These are phyloP conservation scores for Pleurotus tuoliensis DNA, from an alignment of 768 basidiomycete genomes.

Conservation along the genomic window DNA sequence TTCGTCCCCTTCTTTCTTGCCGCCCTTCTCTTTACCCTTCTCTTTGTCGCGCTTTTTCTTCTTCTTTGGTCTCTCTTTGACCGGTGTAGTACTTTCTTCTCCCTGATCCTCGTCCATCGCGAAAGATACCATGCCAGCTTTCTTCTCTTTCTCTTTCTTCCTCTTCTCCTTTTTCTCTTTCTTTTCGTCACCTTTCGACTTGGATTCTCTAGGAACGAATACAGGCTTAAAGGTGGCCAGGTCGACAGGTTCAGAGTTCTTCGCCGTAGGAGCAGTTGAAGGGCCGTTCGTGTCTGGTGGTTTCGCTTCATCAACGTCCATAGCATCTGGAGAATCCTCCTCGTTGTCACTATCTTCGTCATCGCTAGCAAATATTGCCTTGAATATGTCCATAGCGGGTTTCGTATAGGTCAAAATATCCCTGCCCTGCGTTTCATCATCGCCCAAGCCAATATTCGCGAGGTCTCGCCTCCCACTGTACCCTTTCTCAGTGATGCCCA, in stretches of 20 bases:
- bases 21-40: slow-evolving; percentile 19
- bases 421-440: slow-evolving; percentile 84
- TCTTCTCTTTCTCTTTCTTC: slow-evolving; percentile 41
- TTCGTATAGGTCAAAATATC: slow-evolving; percentile 87
- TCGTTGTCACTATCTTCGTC: slow-evolving; percentile 85
- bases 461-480: slow-evolving; percentile 43
- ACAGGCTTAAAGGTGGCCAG: slow-evolving; percentile 82
- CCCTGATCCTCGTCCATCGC: slow-evolving; percentile 59
- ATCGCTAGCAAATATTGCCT: slow-evolving; percentile 95
- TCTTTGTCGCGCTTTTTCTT: slow-evolving; percentile 42
- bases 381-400: slow-evolving; percentile 91
- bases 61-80: slow-evolving; percentile 38
- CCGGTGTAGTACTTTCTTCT: slow-evolving; percentile 27
- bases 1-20: slow-evolving; percentile 36
- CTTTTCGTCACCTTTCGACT: slow-evolving; percentile 40
- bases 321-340: slow-evolving; percentile 27
- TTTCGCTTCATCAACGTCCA: slow-evolving; percentile 19
- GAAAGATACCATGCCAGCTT: slow-evolving; percentile 65
- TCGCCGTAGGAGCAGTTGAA: slow-evolving; percentile 19
- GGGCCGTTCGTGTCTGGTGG: slow-evolving; percentile 11
- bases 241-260: slow-evolving; percentile 29
- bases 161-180: slow-evolving; percentile 48
- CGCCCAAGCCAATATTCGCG: slow-evolving; percentile 84
- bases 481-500: slow-evolving; percentile 9
- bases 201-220: slow-evolving; percentile 68